Percentiles rank a stretch among this genome's conserved stretches.
phyloP scores from a whole-genome alignment of 805 yeast species.

The Ogataea philodendri region DNA sequence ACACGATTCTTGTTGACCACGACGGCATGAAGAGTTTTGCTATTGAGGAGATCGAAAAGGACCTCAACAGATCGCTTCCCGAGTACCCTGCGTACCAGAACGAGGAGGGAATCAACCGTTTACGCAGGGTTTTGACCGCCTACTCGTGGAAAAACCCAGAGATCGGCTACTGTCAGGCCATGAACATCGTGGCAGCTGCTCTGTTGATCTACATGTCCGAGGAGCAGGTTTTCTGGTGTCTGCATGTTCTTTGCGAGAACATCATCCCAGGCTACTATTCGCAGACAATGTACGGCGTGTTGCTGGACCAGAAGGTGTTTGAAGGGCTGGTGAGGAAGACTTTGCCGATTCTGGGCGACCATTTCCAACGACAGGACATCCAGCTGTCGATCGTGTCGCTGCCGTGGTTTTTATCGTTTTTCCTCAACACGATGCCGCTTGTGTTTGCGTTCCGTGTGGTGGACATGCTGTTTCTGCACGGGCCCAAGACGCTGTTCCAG shows the following conservation, averaged over 20 bases:
- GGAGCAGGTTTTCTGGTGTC: constrained; percentile 96
- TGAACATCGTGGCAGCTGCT: constrained; percentile 90
- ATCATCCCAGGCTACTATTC: constrained; percentile 95
- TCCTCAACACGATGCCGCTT: constrained; percentile 89
- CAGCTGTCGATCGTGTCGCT: constrained; percentile 89
- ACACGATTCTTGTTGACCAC: constrained; percentile 55
- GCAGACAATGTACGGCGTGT: constrained; percentile 95
- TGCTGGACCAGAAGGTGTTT: constrained; percentile 89
- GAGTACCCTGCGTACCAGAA: constrained; percentile 93
- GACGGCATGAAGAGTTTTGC: constrained; percentile 71
- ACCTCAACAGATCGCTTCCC: constrained; percentile 88
- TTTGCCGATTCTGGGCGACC: constrained; percentile 86
- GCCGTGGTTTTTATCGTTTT: constrained; percentile 94
- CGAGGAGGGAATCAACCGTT: constrained; percentile 77
- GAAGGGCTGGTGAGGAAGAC: constrained; percentile 86
- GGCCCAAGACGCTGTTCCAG: constrained; percentile 85
- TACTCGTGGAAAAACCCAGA: constrained; percentile 97
- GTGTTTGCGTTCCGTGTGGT: constrained; percentile 89
- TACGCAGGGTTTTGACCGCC: constrained; percentile 86
- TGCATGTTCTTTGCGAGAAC: constrained; percentile 74
- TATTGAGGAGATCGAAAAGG: constrained; percentile 95
- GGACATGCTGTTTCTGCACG: constrained; percentile 87
- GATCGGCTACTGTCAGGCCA: constrained; percentile 97
- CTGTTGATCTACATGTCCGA: constrained; percentile 83
- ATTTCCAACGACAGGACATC: constrained; percentile 73